Base-by-base conservation (phyloP, 768 basidiomycete species). In the Tephrocybe sp. region DNA sequence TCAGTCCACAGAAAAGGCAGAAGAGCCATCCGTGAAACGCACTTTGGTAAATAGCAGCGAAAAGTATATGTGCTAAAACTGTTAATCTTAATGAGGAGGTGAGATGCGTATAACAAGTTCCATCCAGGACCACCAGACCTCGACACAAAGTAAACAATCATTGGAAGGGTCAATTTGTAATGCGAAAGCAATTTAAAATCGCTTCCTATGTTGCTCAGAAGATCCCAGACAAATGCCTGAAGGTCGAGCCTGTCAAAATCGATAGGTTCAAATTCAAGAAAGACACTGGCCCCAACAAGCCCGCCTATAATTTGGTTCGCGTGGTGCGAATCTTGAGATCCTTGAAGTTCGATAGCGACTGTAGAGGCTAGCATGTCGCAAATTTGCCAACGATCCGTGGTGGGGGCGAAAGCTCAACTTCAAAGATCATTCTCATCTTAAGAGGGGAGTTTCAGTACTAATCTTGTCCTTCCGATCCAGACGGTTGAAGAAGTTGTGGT, bases 191-290 rank as follows among this genome's bases (percentile, higher is more conserved):
- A 22, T 18, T 41, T 31, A 38, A 27, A 38, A 27, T 50, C 49
- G n/a, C 18, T 45, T 13, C 23, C 23, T 2, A 50, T 19, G 24
- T 50, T 43, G 15, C n/a, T 37, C 12, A 43, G 27, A 22, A 50
- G 18, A 37, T 50, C 49, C 42, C 31, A 50, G 4, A 50, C 15
- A 21, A 50, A 42, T 12, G 43, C 49, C 49, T 50, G 34, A 10
- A 11, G 24, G 13, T 42, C 41, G 27, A 30, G 7, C 16, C 27
- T 29, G 31, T 19, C 33, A 19, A 19, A 19, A 9, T 4, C 8
- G 16, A 38, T 9, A 7, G 8, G n/a, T 19, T 9, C 21, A 3
- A 38, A 9, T 16, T 12, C 16, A 18, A 3, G 11, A 19, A n/a
- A 38, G 8, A 9, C 16, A 38, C 37, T 18, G 16, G 21, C 37